Evolutionary conservation across 2,329 filamentous ascomycete species (phyloP).

Genomic region (Endocalyx cinctus): DNA sequence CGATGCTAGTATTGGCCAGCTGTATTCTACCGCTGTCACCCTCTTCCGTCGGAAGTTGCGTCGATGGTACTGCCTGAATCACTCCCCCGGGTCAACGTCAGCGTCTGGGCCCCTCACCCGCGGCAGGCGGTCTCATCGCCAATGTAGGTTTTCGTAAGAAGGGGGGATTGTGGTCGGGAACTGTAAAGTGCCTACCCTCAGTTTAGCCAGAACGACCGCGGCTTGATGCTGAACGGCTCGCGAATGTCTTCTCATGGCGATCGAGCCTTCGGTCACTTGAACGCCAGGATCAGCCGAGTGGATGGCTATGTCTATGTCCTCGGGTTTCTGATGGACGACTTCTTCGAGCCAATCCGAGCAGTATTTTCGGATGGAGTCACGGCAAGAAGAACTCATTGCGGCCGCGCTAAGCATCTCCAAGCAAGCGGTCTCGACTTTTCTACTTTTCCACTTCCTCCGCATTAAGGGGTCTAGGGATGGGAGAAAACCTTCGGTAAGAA

Average conservation of each 20-base stretch:
- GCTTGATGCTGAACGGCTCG: conserved; percentile 60
- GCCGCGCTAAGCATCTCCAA: conserved; percentile 88
- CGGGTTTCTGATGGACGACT: conserved; percentile 68
- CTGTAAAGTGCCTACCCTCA: conserved; percentile 47
- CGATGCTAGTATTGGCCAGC: conserved; percentile 55
- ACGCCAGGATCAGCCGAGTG: conserved; percentile 49
- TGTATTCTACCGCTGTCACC: conserved; percentile 42
- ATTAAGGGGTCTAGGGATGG: conserved; percentile 71
- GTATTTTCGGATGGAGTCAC: conserved; percentile 78
- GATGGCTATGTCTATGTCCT: conserved; percentile 46
- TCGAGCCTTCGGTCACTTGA: conserved; percentile 56
- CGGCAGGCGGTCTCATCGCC: conserved; percentile 20
- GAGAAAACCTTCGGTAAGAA: conserved; percentile 85
- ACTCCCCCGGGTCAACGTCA: conserved; percentile 28
- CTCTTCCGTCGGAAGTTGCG: conserved; percentile 31
- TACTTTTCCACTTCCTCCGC: conserved; percentile 75
- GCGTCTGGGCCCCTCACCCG: conserved; percentile 14
- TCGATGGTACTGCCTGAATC: conserved; percentile 51
- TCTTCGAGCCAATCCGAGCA: conserved; percentile 85
- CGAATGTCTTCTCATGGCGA: conserved; percentile 57
- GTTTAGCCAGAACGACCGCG: conserved; percentile 71
- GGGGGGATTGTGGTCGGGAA: conserved; percentile 24
- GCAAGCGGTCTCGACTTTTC: conserved; percentile 79
- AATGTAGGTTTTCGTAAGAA: conserved; percentile 18
- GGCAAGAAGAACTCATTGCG: conserved; percentile 77